A percentile compares a stretch with the other conserved stretches of the same genome.
Evolutionary conservation across 306 rosid species (phyloP).

Genomic region (cucumber (Cucumis sativus)): DNA sequence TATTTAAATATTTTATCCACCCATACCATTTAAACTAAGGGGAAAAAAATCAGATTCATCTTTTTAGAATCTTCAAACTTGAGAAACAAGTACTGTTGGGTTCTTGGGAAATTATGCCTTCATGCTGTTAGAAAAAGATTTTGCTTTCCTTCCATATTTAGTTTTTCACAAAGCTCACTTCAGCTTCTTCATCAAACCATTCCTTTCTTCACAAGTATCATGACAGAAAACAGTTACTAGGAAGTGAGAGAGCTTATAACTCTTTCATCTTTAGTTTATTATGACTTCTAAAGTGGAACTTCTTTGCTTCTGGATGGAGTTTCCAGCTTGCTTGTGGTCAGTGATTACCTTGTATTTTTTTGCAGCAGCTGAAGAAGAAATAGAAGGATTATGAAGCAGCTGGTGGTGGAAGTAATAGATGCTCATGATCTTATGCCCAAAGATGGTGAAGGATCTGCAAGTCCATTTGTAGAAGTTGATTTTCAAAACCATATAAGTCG

Average conservation of each 20-base stretch:
- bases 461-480: conserved; percentile 54
- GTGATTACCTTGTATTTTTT: conserved; percentile 28
- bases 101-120: background rate
- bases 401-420: conserved; percentile 43
- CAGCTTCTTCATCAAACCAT: conserved; percentile 54
- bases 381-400: conserved; percentile 41
- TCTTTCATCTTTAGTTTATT: conserved; percentile 11
- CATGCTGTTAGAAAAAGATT: conserved; percentile 15
- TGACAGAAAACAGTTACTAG: conserved; percentile 18
- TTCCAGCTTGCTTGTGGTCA: conserved; percentile 36
- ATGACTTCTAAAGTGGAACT: conserved; percentile 30
- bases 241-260: conserved; percentile 12
- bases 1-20: background rate
- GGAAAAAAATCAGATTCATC: too few species aligned
- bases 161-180: conserved; percentile 14
- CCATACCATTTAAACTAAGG: background rate
- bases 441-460: conserved; percentile 51
- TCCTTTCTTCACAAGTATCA: conserved; percentile 27
- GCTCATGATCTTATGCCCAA: conserved; percentile 66
- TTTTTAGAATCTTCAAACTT: background rate
- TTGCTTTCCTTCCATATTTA: conserved; percentile 26
- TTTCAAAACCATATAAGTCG: conserved; percentile 41
- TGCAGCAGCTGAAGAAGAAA: conserved; percentile 16
- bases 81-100: background rate
- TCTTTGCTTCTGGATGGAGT: conserved; percentile 55